A percentile compares a stretch with the other conserved stretches of the same genome.
Conservation (phyloP, 805 yeast species). For the Priceomyces castillae region DNA sequence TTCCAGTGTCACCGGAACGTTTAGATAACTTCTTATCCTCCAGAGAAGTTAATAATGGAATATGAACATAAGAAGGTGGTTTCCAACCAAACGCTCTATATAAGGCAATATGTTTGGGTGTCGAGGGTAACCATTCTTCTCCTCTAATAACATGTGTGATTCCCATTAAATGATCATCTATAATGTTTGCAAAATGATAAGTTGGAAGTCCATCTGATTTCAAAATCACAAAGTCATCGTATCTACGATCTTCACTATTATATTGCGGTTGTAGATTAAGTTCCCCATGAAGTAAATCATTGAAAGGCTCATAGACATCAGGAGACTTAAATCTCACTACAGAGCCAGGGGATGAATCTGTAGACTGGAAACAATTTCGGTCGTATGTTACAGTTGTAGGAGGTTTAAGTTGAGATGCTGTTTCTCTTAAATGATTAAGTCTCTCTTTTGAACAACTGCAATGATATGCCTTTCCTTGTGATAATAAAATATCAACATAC, state of each 20-base stretch:
- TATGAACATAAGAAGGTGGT: constrained; percentile 80
- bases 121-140: constrained; percentile 96
- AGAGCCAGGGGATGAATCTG: constrained; percentile 19
- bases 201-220: constrained; percentile 97
- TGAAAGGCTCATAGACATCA: constrained; percentile 58
- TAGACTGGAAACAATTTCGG: constrained; percentile 61
- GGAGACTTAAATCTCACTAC: constrained; percentile 82
- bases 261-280: constrained; percentile 77
- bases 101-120: constrained; percentile 89
- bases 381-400: constrained; percentile 94
- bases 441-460: constrained; percentile 86
- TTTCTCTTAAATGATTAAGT: constrained; percentile 59
- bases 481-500: constrained; percentile 56
- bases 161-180: constrained; percentile 91
- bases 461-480: constrained; percentile 72
- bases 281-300: constrained; percentile 75
- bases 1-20: constrained; percentile 78
- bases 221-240: constrained; percentile 83
- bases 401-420: constrained; percentile 73
- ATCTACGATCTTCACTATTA: constrained; percentile 66
- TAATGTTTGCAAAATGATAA: constrained; percentile 92
- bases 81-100: constrained; percentile 85
- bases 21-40: constrained; percentile 79
- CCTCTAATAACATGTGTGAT: constrained; percentile 95
- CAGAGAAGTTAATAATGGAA: constrained; percentile 78